A percentile compares a stretch with the other conserved stretches of the same genome.
These are phyloP conservation scores for Aspergillus bertholletiae DNA, from an alignment of 495 filamentous ascomycete genomes.

Conservation along the genomic window DNA sequence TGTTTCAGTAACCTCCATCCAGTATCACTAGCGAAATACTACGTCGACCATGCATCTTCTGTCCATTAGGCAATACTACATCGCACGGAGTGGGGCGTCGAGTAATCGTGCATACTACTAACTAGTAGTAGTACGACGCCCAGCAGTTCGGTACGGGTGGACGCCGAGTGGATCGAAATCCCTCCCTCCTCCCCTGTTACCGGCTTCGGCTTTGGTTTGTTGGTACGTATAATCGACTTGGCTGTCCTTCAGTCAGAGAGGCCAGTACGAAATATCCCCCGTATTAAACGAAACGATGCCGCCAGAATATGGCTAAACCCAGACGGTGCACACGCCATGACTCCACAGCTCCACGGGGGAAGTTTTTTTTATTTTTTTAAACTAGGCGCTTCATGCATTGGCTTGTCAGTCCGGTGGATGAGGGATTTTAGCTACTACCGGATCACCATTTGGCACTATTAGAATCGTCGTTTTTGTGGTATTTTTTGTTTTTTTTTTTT, in stretches of 20 bases:
- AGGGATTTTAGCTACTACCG: not conserved
- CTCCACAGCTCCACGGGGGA: no score
- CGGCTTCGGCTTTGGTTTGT: no score
- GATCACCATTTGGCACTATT: not conserved
- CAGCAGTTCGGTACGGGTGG: not conserved
- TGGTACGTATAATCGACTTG: not conserved
- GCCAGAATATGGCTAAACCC: no score
- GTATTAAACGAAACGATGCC: no score
- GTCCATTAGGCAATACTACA: not conserved
- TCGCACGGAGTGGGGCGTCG: not conserved
- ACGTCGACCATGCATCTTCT: not conserved
- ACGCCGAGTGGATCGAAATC: not conserved
- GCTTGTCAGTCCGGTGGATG: not conserved
- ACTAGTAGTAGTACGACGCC: no score
- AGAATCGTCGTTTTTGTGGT: no score
- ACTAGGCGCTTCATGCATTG: not conserved
- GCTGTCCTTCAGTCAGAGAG: no score
- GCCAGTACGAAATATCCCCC: no score
- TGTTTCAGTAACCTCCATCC: not conserved
- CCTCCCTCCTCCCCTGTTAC: no score
- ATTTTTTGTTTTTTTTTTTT: no score
- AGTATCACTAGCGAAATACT: not conserved
- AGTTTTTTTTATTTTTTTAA: no score
- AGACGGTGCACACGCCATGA: not conserved
- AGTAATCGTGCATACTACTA: not conserved